Evolutionary conservation across 257 asterid species (phyloP).

Genomic region (Vinca minor): DNA sequence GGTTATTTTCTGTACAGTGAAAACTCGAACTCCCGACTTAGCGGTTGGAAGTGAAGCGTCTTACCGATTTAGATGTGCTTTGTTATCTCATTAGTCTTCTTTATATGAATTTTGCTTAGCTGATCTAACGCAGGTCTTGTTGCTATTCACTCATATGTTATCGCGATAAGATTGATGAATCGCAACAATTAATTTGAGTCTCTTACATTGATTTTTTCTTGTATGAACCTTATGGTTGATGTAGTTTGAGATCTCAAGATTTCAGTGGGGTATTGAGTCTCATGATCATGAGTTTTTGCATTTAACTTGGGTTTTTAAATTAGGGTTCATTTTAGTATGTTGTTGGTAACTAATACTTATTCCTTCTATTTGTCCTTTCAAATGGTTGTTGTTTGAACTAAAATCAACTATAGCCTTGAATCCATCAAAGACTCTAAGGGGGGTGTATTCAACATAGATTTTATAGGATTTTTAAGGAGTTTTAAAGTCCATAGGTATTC

Average conservation of each 20-base stretch:
- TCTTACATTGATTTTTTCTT: background rate
- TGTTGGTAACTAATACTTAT: too few species aligned
- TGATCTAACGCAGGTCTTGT: background rate
- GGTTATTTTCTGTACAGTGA: slow-evolving; percentile 19
- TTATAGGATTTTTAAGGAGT: too few species aligned
- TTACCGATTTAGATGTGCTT: too few species aligned
- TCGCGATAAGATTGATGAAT: slow-evolving; percentile 1
- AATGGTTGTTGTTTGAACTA: background rate
- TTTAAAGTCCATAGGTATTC: too few species aligned
- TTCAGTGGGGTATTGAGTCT: background rate
- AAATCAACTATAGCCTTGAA: too few species aligned
- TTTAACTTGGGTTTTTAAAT: background rate
- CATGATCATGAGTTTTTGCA: background rate
- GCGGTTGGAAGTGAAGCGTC: too few species aligned
- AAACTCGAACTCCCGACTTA: too few species aligned
- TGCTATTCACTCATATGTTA: background rate
- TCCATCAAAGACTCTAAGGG: background rate
- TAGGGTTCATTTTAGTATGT: background rate
- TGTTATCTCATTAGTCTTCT: too few species aligned
- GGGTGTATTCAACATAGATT: too few species aligned
- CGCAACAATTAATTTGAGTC: background rate
- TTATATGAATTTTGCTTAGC: background rate
- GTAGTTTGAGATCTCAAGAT: background rate
- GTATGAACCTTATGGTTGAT: background rate
- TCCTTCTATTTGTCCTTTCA: background rate